phyloP scores from a whole-genome alignment of 2,329 filamentous ascomycete species.

The Fusarium devonianum region DNA sequence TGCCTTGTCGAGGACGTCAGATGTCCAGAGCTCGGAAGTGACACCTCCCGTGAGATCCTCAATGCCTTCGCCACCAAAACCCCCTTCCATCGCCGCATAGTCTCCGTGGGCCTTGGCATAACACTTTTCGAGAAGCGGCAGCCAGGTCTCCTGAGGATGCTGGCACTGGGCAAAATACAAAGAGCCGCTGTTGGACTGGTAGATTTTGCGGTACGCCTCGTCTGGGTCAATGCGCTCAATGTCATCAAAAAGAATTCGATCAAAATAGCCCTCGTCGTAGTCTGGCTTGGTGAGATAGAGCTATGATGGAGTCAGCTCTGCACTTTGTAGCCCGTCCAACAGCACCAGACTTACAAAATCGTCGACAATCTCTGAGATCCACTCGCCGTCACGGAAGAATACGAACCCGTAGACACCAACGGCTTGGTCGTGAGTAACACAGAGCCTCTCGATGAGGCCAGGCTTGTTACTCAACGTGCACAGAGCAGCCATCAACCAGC shows the following conservation, averaged over 20 bases:
- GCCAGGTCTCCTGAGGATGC: slow-evolving; percentile 80
- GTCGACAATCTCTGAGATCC: slow-evolving; percentile 66
- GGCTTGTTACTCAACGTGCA: slow-evolving; percentile 78
- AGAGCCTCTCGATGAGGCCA: slow-evolving; percentile 74
- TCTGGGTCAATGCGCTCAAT: slow-evolving; percentile 59
- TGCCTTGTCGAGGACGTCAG: slow-evolving; percentile 76
- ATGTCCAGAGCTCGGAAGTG: slow-evolving; percentile 69
- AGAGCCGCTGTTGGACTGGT: slow-evolving; percentile 77
- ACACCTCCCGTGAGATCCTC: slow-evolving; percentile 71
- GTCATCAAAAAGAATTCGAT: slow-evolving; percentile 54
- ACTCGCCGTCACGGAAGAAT: slow-evolving; percentile 81
- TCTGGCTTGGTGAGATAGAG: slow-evolving; percentile 63
- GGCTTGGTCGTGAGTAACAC: slow-evolving; percentile 74
- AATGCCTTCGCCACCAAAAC: slow-evolving; percentile 67
- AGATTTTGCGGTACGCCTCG: slow-evolving; percentile 70
- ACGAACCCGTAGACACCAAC: slow-evolving; percentile 88
- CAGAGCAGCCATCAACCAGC: slow-evolving; percentile 84
- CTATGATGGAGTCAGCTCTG: slow-evolving; percentile 31
- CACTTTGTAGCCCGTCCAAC: not conserved
- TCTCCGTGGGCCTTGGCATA: slow-evolving; percentile 85
- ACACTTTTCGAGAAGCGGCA: slow-evolving; percentile 80
- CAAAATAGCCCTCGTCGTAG: slow-evolving; percentile 65
- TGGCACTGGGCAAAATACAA: slow-evolving; percentile 80
- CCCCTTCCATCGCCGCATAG: slow-evolving; percentile 76
- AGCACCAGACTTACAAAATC: slow-evolving; percentile 52